Percentiles rank a stretch among this genome's conserved stretches.
Evolutionary conservation across 306 rosid genomes (phyloP).

Genomic region (Leucaena leucocephala): DNA sequence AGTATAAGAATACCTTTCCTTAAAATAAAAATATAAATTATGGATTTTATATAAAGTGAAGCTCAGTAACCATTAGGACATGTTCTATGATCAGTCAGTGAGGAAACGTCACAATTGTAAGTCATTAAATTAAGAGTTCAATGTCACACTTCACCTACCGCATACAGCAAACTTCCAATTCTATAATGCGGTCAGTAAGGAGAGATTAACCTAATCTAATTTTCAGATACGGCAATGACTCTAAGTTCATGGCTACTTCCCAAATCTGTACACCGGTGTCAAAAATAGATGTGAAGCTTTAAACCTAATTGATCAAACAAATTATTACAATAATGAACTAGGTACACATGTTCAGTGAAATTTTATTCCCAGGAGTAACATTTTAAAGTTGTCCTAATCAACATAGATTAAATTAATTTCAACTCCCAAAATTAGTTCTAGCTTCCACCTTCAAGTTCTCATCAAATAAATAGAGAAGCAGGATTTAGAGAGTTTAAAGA

Average conservation of each 20-base stretch:
- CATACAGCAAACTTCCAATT: neutral
- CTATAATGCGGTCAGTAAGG: neutral
- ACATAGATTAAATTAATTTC: too few relatives aligned
- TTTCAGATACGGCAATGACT: neutral
- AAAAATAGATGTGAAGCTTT: slow-evolving; percentile 1
- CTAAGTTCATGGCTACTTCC: neutral
- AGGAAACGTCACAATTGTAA: neutral
- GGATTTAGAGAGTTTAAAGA: too few relatives aligned
- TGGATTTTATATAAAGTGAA: slow-evolving; percentile 8
- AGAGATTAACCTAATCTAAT: neutral
- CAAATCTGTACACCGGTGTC: neutral
- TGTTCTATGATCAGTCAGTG: neutral
- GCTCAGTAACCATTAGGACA: neutral
- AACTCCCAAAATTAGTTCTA: too few relatives aligned
- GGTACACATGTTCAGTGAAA: neutral
- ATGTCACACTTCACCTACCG: neutral
- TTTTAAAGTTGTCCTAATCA: neutral
- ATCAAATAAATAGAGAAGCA: too few relatives aligned
- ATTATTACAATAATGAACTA: neutral
- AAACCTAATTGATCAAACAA: neutral
- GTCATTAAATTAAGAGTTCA: neutral
- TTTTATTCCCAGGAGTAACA: neutral
- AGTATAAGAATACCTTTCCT: slow-evolving; percentile 21
- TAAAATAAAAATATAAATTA: slow-evolving; percentile 13
- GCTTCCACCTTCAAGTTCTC: too few relatives aligned